Conservation (phyloP, 1,139 yeast genomes). For the Nakaseomyces delphensis region DNA sequence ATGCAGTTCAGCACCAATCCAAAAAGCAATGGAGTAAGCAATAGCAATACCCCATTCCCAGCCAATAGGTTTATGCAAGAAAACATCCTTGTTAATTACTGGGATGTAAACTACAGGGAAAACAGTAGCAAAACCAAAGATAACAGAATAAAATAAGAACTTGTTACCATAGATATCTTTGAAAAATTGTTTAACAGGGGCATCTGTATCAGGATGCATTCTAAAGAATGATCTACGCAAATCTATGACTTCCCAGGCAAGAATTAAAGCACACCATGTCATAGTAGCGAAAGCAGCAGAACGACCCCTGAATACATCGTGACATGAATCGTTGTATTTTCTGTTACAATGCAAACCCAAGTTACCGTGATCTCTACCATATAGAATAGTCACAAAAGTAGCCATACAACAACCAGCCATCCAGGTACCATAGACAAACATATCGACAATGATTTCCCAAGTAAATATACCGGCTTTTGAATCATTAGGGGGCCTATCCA, state of each 20-base stretch:
- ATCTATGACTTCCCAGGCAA: conserved; percentile 89
- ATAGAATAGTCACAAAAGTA: conserved; percentile 57
- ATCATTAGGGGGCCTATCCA: conserved; percentile 89
- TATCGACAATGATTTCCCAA: conserved; percentile 55
- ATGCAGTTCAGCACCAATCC: conserved; percentile 56
- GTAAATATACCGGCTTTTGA: conserved; percentile 81
- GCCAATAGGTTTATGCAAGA: conserved; percentile 63
- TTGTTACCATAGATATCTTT: conserved; percentile 67
- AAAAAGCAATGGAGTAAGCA: conserved; percentile 53
- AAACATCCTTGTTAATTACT: conserved; percentile 70
- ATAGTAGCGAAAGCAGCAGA: conserved; percentile 74
- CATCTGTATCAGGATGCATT: conserved; percentile 62
- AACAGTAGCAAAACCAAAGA: conserved; percentile 60
- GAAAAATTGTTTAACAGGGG: conserved; percentile 50
- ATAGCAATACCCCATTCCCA: conserved; percentile 81
- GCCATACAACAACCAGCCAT: conserved; percentile 68
- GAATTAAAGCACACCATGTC: conserved; percentile 83
- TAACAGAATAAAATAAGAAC: conserved; percentile 75
- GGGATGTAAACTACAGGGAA: conserved; percentile 87
- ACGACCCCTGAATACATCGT: conserved; percentile 66
- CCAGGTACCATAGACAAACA: conserved; percentile 64
- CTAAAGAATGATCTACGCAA: conserved; percentile 63
- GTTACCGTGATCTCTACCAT: conserved; percentile 57
- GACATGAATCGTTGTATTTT: conserved; percentile 41
- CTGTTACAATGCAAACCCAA: conserved; percentile 62